These are phyloP conservation scores for Plasmodium cynomolgi DNA, from an alignment of 169 alveolate species.

Conservation along the genomic window DNA sequence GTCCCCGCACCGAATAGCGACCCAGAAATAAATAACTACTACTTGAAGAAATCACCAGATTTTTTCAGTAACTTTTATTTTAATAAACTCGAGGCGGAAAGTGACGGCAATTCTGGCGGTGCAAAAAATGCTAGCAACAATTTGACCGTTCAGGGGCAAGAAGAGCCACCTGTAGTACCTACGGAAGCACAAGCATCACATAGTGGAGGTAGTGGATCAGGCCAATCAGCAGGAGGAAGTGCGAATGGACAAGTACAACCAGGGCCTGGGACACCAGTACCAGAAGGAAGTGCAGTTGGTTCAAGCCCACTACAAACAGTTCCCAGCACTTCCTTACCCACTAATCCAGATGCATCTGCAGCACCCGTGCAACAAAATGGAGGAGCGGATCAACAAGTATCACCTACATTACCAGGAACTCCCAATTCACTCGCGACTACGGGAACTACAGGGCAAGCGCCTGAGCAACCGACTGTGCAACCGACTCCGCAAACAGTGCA, in stretches of 20 bases:
- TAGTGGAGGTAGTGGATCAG: neutral
- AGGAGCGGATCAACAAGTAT: too few relatives aligned
- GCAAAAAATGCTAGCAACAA: neutral
- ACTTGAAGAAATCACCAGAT: neutral
- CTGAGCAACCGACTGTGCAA: neutral
- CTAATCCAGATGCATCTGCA: neutral
- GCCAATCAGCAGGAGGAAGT: neutral
- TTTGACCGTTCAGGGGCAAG: neutral
- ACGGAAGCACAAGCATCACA: too few relatives aligned
- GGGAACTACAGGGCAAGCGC: neutral
- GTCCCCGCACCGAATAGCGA: neutral
- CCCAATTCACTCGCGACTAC: neutral
- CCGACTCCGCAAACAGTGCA: neutral
- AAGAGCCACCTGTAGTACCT: too few relatives aligned
- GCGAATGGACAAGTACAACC: neutral
- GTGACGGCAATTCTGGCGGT: neutral
- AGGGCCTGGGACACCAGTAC: neutral
- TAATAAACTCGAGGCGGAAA: neutral
- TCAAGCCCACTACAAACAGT: neutral
- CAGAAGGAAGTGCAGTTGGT: neutral
- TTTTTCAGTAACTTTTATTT: constrained; percentile 6
- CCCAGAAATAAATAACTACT: constrained; percentile 1
- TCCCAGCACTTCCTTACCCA: too few relatives aligned
- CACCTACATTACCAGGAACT: neutral
- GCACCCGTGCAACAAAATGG: neutral